Evolutionary conservation across 192 early-diverging fungal species (phyloP).

Genomic region (Linnemannia schmuckeri): DNA sequence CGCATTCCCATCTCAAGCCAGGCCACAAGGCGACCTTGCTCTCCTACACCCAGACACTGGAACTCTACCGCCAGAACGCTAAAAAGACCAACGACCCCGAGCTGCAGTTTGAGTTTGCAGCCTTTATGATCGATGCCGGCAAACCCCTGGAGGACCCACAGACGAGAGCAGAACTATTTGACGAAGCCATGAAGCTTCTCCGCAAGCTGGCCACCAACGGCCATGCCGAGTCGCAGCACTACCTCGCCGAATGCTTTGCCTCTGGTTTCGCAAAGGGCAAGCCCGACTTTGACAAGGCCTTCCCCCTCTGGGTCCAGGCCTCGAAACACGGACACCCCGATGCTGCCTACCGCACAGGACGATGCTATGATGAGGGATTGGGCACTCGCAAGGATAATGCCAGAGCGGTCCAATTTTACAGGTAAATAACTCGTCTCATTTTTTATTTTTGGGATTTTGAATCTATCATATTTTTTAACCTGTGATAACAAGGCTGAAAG

Average conservation of each 20-base stretch:
- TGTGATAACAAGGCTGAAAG: no score
- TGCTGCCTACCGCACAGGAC: conserved; percentile 73
- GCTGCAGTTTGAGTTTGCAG: conserved; percentile 78
- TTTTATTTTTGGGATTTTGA: neutral
- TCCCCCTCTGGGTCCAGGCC: conserved; percentile 75
- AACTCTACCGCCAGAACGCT: conserved; percentile 74
- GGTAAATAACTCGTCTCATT: conserved; percentile 39
- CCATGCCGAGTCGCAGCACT: conserved; percentile 78
- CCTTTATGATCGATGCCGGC: conserved; percentile 72
- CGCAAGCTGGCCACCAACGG: conserved; percentile 69
- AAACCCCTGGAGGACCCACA: conserved; percentile 65
- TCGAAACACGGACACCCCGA: conserved; percentile 78
- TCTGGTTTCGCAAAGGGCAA: conserved; percentile 74
- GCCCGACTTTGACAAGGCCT: conserved; percentile 79
- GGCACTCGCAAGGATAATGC: conserved; percentile 73
- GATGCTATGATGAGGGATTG: conserved; percentile 77
- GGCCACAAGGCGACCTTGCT: conserved; percentile 69
- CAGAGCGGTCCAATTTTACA: conserved; percentile 81
- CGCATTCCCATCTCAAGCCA: conserved; percentile 71
- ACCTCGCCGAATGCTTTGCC: conserved; percentile 79
- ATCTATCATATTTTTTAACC: neutral
- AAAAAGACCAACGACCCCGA: conserved; percentile 74
- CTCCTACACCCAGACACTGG: conserved; percentile 67
- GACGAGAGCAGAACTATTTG: conserved; percentile 65
- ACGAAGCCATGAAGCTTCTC: conserved; percentile 77